Evolutionary conservation across 2,329 filamentous ascomycete genomes (phyloP).

Genomic region (Apiospora saccharicola): DNA sequence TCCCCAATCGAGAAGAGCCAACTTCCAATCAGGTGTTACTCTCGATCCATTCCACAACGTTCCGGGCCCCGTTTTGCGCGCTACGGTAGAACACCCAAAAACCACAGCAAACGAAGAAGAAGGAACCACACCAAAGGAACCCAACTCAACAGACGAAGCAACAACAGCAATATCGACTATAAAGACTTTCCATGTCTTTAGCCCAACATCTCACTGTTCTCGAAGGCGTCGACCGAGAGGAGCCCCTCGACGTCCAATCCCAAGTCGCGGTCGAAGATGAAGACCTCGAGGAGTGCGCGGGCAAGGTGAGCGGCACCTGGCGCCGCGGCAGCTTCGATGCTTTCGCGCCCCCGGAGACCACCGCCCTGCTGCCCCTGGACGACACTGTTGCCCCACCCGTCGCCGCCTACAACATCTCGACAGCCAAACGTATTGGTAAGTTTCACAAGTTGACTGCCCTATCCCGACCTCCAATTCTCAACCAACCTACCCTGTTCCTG

Average conservation of each 20-base stretch:
- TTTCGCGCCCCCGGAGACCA: conserved; percentile 36
- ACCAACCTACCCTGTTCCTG: not conserved
- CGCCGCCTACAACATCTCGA: conserved; percentile 43
- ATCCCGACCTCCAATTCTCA: not conserved
- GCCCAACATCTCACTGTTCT: conserved; percentile 51
- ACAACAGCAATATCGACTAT: not conserved
- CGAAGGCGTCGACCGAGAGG: conserved; percentile 51
- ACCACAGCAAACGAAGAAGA: not conserved
- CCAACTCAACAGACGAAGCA: not conserved
- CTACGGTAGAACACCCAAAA: not conserved
- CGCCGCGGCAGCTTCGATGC: conserved; percentile 42
- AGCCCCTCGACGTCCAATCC: conserved; percentile 32
- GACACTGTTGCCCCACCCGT: conserved; percentile 37
- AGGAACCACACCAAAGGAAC: not conserved
- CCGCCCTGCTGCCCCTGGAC: conserved; percentile 38
- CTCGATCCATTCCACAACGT: not conserved
- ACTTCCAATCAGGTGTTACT: conserved; percentile 22
- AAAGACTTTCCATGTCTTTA: conserved; percentile 46
- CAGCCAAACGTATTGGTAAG: conserved; percentile 40
- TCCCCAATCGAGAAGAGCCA: conserved; percentile 22
- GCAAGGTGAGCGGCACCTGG: conserved; percentile 34
- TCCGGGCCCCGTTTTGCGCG: not conserved
- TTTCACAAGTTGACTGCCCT: not conserved
- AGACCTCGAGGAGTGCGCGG: conserved; percentile 28
- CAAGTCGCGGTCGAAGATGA: conserved; percentile 19